phyloP scores from a whole-genome alignment of 2,329 filamentous ascomycete species.

The Pestalotiopsis sp. region DNA sequence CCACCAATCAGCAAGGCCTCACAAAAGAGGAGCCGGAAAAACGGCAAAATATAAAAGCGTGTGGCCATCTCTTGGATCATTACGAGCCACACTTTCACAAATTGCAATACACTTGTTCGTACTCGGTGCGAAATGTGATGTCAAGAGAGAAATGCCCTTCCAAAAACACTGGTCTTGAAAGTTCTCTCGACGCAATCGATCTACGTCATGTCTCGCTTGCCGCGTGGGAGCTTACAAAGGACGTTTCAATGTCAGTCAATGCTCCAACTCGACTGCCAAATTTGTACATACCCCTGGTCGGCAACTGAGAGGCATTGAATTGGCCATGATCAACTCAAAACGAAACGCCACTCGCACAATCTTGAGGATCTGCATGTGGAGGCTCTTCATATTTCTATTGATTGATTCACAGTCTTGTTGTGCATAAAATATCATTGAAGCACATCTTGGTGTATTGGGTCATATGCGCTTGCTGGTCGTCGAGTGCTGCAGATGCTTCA shows the following conservation, averaged over 20 bases:
- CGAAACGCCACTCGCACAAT: background rate
- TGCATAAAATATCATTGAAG: background rate
- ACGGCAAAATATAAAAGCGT: background rate
- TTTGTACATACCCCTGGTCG: background rate
- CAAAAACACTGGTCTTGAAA: no score
- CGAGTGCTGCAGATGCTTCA: no score
- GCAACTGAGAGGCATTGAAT: background rate
- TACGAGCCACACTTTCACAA: background rate
- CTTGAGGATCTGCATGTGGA: background rate
- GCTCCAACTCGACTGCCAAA: background rate
- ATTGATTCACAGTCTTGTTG: background rate
- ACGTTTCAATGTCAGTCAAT: background rate
- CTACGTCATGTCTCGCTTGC: background rate
- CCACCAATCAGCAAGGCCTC: background rate
- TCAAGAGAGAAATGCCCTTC: background rate
- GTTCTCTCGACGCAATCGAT: background rate
- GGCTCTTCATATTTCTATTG: background rate
- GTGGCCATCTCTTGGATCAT: background rate
- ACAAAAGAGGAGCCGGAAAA: background rate
- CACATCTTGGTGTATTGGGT: background rate
- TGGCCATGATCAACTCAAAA: background rate
- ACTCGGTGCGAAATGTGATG: background rate
- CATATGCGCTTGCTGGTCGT: no score
- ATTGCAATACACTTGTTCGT: background rate
- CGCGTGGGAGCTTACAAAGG: background rate